A percentile compares a stretch with the other conserved stretches of the same genome.
Evolutionary conservation across 2,329 filamentous ascomycete genomes (phyloP).

Genomic region (Phyllosticta ampelicida): DNA sequence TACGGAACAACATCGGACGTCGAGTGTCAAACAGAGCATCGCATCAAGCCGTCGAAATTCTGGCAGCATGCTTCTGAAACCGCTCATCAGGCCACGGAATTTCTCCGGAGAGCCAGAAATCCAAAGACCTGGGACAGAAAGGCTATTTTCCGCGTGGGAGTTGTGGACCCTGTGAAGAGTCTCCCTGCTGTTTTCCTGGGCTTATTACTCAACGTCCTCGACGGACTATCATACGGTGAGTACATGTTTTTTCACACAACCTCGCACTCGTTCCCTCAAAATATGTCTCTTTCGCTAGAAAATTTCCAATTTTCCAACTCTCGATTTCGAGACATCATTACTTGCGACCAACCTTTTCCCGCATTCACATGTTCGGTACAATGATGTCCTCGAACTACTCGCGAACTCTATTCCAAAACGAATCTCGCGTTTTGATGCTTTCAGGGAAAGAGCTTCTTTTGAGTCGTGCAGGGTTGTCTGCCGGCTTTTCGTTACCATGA

Average conservation of each 20-base stretch:
- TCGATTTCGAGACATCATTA: background rate
- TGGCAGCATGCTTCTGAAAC: background rate
- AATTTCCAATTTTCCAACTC: background rate
- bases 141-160: slow-evolving; percentile 50
- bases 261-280: background rate
- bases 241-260: background rate
- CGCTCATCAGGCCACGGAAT: background rate
- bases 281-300: no score
- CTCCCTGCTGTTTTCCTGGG: slow-evolving; percentile 83
- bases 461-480: background rate
- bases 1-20: slow-evolving; percentile 8
- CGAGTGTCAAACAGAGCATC: slow-evolving; percentile 3
- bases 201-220: slow-evolving; percentile 80
- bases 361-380: background rate
- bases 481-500: slow-evolving; percentile 1
- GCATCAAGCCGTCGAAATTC: background rate
- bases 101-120: slow-evolving; percentile 28
- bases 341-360: background rate
- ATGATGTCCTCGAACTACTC: background rate
- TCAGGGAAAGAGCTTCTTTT: background rate
- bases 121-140: slow-evolving; percentile 63
- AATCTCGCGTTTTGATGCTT: background rate
- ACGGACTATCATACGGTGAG: slow-evolving; percentile 82
- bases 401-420: background rate
- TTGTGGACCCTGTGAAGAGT: slow-evolving; percentile 54